Evolutionary conservation across 2,329 filamentous ascomycete genomes (phyloP), one percentile per base, ranked within the genome.

Genomic region (Fonsecaea multimorphosa): DNA sequence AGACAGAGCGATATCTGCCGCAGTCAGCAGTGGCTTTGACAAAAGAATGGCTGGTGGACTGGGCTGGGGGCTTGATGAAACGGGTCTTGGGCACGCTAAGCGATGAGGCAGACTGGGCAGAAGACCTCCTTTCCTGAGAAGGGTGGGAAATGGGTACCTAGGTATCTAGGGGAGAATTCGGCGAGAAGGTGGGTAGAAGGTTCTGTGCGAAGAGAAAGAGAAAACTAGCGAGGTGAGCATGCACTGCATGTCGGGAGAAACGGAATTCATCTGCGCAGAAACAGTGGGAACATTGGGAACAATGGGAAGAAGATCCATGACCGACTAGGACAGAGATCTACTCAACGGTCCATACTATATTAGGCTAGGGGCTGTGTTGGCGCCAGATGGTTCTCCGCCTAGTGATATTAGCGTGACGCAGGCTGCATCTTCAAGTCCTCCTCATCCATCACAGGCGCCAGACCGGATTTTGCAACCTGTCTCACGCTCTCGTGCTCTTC

Each of bases 171-270:
- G 51, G 46, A 60, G 14, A 53, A 31, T 53, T 49, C 58, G 58
- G 58, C 40, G 38, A 51, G 56, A 58, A 58, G 38, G 44, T 44
- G 40, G 56, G 56, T 58, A 40, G 56, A 58, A 58, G 56, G n/a
- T 49, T 49, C 56, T 58, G 29, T 5, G 44, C 2, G 44, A 49
- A 49, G 44, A 24, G 22, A 24, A 49, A 22, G 27, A 16, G 12
- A 49, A 49, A 49, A 4, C 8, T 49, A 49, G 44, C 44, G 44
- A 49, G 44, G 19, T 24, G 19, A 49, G 22, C n/a, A n/a, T n/a
- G n/a, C n/a, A n/a, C n/a, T n/a, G 8, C 3, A 27, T n/a, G 19
- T 24, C 44, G 44, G 44, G 44, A 14, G 44, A 24, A 11, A 49
- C 44, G 44, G 44, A 49, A 49, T 24, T 24, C 44, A 49, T 49